Conservation (phyloP, 495 filamentous ascomycete species). For the Penicillium herquei region DNA sequence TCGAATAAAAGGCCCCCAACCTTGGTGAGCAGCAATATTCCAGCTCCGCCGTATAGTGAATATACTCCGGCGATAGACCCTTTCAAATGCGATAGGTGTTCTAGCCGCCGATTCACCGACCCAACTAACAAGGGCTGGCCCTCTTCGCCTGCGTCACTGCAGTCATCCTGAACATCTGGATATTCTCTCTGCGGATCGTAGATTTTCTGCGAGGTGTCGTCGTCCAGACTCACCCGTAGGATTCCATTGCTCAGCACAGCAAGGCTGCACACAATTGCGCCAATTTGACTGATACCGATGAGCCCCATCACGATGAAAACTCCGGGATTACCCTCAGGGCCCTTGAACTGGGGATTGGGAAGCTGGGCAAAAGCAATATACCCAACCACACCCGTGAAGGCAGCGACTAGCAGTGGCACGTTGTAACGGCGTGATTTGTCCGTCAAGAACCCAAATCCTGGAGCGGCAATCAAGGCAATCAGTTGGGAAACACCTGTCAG, state of each 20-base stretch:
- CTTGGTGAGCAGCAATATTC: constrained; percentile 90
- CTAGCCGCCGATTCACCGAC: constrained; percentile 19
- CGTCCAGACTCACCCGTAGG: constrained; percentile 43
- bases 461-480: constrained; percentile 78
- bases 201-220: constrained; percentile 30
- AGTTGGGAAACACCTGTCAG: constrained; percentile 88
- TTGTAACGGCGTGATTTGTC: constrained; percentile 62
- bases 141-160: constrained; percentile 28
- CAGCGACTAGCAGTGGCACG: constrained; percentile 68
- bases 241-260: constrained; percentile 80
- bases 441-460: constrained; percentile 78
- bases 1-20: constrained; percentile 87
- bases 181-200: constrained; percentile 26
- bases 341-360: constrained; percentile 64
- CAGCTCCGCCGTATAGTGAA: constrained; percentile 83
- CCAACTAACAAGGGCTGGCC: constrained; percentile 32
- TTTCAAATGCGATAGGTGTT: constrained; percentile 61
- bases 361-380: constrained; percentile 72
- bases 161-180: constrained; percentile 9
- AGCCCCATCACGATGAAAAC: constrained; percentile 77
- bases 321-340: constrained; percentile 54
- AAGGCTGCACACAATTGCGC: constrained; percentile 89
- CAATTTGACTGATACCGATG: constrained; percentile 89
- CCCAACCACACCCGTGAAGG: constrained; percentile 68
- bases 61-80: constrained; percentile 94